Base-by-base conservation (phyloP, 1,139 yeast genomes). In the Zygoascus hellenicus region DNA sequence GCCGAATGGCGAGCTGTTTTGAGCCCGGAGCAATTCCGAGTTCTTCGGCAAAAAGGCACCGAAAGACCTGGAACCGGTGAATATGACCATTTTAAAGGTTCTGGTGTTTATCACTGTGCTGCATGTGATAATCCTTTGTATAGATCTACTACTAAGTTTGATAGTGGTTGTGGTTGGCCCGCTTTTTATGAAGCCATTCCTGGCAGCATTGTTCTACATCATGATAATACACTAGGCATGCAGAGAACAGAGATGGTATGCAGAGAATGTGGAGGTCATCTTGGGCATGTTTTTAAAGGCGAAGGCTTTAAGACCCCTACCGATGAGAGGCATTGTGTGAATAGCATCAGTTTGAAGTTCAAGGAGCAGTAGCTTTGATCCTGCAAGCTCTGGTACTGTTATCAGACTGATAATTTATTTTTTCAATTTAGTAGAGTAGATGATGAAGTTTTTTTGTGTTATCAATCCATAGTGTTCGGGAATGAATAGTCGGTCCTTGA, bases 91-190 rank as follows among this genome's bases (percentile, higher is more conserved):
- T 74, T 61, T 64, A 74, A 48, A 70, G 75, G 53, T 63, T 56
- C 59, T 1, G 97, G 97, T 0, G 70, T 76, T 4, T 92, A 88
- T 63, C 71, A 72, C 48, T 92, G 99, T 68, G 97, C 84, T 0
- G 97, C 83, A 9, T 92, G 98, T 64, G 75, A 73, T 43, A 71
- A 76, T 42, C 96, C 97, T 7, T 69, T 92, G 36, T 92, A 92
- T 66, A 75, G 76, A 53, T 81, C 96, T 32, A 72, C 75, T 40
- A 77, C 96, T 11, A 92, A 92, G 67, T 92, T 94, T 59, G 80
- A 83, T 50, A 78, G 95, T 16, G 89, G 88, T 48, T 92, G 98
- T 66, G 98, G 98, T 2, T 92, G 98, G 98, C 98, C 98, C 0
- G 89, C 97, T 0, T 92, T 92, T 66, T 90, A 82, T 63, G 83